phyloP scores from a whole-genome alignment of 2,329 filamentous ascomycete genomes.

The Westerdykella sp. region DNA sequence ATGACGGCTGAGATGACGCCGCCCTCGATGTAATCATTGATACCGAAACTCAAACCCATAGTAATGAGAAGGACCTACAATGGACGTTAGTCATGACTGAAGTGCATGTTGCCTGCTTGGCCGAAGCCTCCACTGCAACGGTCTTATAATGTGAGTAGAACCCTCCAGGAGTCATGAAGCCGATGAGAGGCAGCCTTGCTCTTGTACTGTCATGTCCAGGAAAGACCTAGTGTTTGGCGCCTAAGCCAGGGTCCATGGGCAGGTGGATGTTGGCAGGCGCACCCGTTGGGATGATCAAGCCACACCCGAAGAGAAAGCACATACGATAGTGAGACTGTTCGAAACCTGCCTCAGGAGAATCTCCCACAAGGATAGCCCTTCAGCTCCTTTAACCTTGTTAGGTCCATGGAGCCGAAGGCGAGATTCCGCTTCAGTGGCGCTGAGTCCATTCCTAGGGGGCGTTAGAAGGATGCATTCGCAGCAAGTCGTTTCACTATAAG shows the following conservation, averaged over 20 bases:
- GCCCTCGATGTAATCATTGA: conserved; percentile 58
- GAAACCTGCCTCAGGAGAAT: conserved; percentile 72
- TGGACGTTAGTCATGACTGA: background rate
- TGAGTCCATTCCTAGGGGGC: conserved; percentile 52
- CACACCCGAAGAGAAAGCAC: conserved; percentile 10
- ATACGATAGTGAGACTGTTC: conserved; percentile 65
- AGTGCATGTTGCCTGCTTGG: background rate
- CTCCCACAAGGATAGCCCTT: conserved; percentile 66
- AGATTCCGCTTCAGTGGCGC: conserved; percentile 55
- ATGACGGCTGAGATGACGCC: conserved; percentile 60
- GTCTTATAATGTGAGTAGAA: background rate
- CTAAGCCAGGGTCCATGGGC: conserved; percentile 3
- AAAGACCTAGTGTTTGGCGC: background rate
- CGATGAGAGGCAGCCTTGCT: too few species aligned
- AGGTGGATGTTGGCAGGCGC: conserved; percentile 3
- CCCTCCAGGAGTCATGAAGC: conserved; percentile 6
- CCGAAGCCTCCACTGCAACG: background rate
- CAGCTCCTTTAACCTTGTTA: conserved; percentile 66
- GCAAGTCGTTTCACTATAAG: background rate
- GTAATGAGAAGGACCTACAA: conserved; percentile 65
- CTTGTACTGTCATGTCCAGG: background rate
- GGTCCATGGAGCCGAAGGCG: conserved; percentile 61
- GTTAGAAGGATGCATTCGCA: conserved; percentile 10
- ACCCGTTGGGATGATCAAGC: conserved; percentile 4
- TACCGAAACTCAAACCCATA: conserved; percentile 62